phyloP scores from a whole-genome alignment of 768 basidiomycete species.

The Xanthoconium stramineum region DNA sequence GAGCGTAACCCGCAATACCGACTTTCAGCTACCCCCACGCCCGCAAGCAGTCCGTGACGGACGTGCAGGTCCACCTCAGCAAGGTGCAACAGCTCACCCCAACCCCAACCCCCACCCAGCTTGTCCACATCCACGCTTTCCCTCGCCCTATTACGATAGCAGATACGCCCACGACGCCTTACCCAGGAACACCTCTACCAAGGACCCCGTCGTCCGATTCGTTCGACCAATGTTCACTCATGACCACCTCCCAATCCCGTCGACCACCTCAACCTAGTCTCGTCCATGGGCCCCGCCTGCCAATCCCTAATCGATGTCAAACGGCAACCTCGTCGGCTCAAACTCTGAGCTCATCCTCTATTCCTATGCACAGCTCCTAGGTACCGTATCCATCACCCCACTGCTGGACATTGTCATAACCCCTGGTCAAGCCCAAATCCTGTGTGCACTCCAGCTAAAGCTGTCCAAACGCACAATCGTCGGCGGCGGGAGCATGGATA shows the following conservation, averaged over 20 bases:
- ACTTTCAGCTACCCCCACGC: slow-evolving; percentile 65
- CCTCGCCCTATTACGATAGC: slow-evolving; percentile 48
- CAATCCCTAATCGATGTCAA: slow-evolving; percentile 18
- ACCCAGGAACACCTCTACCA: slow-evolving; percentile 35
- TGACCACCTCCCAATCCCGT: slow-evolving; percentile 30
- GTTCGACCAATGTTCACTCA: slow-evolving; percentile 17
- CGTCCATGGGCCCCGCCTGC: slow-evolving; percentile 41
- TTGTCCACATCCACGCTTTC: slow-evolving; percentile 47
- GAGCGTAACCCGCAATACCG: slow-evolving; percentile 43
- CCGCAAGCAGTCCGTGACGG: slow-evolving; percentile 66
- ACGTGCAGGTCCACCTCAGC: slow-evolving; percentile 41
- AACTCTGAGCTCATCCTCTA: slow-evolving; percentile 77
- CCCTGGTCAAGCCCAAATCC: slow-evolving; percentile 42
- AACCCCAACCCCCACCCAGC: slow-evolving; percentile 12
- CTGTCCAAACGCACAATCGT: slow-evolving; percentile 44
- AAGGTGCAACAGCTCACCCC: slow-evolving; percentile 24
- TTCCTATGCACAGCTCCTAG: slow-evolving; percentile 78
- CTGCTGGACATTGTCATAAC: slow-evolving; percentile 38
- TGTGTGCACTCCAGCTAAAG: slow-evolving; percentile 47
- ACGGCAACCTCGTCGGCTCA: slow-evolving; percentile 44
- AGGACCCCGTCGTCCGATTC: slow-evolving; percentile 27
- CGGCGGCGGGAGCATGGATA: slow-evolving; percentile 79
- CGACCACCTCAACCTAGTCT: slow-evolving; percentile 43
- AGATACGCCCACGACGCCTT: slow-evolving; percentile 40
- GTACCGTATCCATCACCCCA: slow-evolving; percentile 59